Evolutionary conservation across 148 eudicot species (phyloP), one percentile per base, ranked within the genome.

Genomic region (Camellia japonica): DNA sequence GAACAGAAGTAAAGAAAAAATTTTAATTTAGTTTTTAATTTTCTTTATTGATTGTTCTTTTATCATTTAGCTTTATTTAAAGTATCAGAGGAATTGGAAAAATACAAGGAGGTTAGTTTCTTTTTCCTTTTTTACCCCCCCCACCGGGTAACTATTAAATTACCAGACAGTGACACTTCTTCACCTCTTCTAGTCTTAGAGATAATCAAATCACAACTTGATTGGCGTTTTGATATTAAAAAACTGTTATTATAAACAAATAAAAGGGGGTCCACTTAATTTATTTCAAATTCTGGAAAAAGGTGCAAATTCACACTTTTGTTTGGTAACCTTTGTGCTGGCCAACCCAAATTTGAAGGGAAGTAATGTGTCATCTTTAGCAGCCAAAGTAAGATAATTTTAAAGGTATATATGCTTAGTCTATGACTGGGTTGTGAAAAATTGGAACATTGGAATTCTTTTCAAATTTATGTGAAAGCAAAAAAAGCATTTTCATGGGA

Each of bases 251-350:
- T 56, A 15, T 11, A 15, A 72, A 54, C 19, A 20, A 3, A 20
- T 30, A 30, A 30, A 1, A 30, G 38, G 38, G 38, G 38, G 51
- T 3, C 62, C 62, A 7, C 38, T 56, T 56, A 8, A 7, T 56
- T 18, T 18, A 58, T 74, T 58, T 58, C 63, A 9, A 75, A 59
- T 43, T 62, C 6, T 11, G 14, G 69, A n/a, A 47, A 76, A 76
- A 63, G 67, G 55, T 30, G n/a, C 13, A 44, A 46, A 62, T 44
- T 14, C 68, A 43, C 77, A 74, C 5, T 58, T 16, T n/a, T n/a
- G n/a, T 43, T 42, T 11, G 68, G 52, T 5, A 76, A 46, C 13
- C 69, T 76, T 76, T 76, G 54, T 62, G 79, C 54, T 61, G 52
- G 68, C 78, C 78, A 75, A 44, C 67, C 51, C 49, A 7, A 58